Conservation (phyloP, 495 filamentous ascomycete genomes). For the Daldinia decipiens region DNA sequence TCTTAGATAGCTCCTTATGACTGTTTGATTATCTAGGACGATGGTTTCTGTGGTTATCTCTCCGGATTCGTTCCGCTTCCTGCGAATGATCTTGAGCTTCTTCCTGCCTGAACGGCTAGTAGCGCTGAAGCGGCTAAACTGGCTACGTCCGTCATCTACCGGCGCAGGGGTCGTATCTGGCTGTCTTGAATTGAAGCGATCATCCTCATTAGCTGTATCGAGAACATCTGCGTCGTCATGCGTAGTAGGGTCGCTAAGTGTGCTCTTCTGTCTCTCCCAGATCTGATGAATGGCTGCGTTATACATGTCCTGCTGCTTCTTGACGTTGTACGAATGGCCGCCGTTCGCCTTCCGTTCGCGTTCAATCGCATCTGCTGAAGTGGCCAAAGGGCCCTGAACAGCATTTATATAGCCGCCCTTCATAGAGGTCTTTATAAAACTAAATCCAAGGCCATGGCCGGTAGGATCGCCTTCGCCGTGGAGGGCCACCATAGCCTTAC, state of each 20-base stretch:
- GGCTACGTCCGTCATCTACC: conserved; percentile 82
- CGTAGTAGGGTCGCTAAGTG: conserved; percentile 66
- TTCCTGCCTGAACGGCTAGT: conserved; percentile 72
- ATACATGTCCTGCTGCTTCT: conserved; percentile 87
- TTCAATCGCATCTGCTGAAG: conserved; percentile 73
- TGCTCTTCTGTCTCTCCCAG: conserved; percentile 87
- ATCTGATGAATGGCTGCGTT: conserved; percentile 87
- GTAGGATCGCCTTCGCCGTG: conserved; percentile 97
- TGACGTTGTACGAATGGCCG: conserved; percentile 97
- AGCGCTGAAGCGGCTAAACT: conserved; percentile 82
- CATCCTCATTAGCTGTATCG: conserved; percentile 65
- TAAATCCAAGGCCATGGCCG: conserved; percentile 90
- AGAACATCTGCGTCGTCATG: conserved; percentile 74
- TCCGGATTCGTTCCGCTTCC: conserved; percentile 69
- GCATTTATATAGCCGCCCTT: conserved; percentile 95
- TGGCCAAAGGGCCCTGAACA: conserved; percentile 87
- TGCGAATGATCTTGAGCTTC: conserved; percentile 79
- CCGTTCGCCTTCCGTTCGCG: conserved; percentile 85
- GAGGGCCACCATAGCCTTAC: conserved; percentile 96
- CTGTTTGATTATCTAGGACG: conserved; percentile 75
- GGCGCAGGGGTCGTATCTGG: conserved; percentile 52
- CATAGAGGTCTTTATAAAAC: conserved; percentile 96
- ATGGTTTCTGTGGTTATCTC: conserved; percentile 67
- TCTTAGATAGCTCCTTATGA: conserved; percentile 73
- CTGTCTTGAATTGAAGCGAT: conserved; percentile 62